These are phyloP conservation scores for Sphenostylis stenocarpa DNA, from an alignment of 306 rosid genomes.

Conservation along the genomic window DNA sequence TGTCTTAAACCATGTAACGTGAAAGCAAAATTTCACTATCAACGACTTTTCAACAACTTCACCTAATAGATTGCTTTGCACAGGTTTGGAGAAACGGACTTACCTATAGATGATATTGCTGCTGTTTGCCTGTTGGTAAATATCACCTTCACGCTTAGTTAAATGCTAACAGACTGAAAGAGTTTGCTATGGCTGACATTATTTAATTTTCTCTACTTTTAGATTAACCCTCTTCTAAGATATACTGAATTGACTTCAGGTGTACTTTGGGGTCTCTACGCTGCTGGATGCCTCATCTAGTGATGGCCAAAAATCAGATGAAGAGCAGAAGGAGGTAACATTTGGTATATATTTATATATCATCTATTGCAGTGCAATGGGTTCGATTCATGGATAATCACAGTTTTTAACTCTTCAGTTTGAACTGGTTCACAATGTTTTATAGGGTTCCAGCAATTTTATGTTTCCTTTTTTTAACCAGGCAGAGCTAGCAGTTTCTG, in stretches of 20 bases:
- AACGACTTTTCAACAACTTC: constrained; percentile 13
- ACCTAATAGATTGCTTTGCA: constrained; percentile 36
- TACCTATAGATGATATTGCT: constrained; percentile 91
- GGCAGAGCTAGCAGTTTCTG: constrained; percentile 97
- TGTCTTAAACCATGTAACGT: constrained; percentile 22
- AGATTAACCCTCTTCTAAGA: constrained; percentile 2
- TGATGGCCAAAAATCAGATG: constrained; percentile 78
- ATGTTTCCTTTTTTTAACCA: constrained; percentile 50
- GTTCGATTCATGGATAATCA: constrained; percentile 2
- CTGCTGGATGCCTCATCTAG: constrained; percentile 84
- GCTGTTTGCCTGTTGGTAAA: constrained; percentile 90
- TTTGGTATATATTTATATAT: constrained; percentile 2
- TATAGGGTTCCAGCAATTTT: constrained; percentile 17
- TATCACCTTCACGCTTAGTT: constrained; percentile 21
- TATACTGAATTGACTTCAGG: constrained; percentile 48
- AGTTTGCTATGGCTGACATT: constrained; percentile 1
- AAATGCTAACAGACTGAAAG: constrained; percentile 18
- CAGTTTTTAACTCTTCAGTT: neutral
- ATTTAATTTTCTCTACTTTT: constrained; percentile 13
- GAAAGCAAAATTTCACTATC: constrained; percentile 12
- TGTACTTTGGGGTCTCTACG: constrained; percentile 93
- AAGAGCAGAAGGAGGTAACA: constrained; percentile 93
- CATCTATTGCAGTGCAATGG: constrained; percentile 14
- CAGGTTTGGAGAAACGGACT: constrained; percentile 93
- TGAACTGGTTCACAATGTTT: constrained; percentile 19